A percentile compares a stretch with the other conserved stretches of the same genome.
These are phyloP conservation scores for Nigrospora osmanthi DNA, from an alignment of 2,329 filamentous ascomycete species.

Conservation along the genomic window DNA sequence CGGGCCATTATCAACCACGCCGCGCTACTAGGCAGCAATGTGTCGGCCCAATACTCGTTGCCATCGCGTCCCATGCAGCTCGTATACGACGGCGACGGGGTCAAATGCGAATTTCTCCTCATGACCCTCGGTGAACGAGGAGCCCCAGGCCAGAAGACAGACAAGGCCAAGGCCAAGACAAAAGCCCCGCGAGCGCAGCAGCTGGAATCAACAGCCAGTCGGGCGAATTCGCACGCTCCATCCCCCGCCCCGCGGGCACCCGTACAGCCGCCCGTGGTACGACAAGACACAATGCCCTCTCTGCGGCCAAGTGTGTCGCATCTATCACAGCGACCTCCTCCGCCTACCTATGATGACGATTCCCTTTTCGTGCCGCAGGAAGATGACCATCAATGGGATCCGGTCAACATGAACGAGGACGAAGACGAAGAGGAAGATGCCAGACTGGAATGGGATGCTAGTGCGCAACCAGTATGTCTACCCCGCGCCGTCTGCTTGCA, in stretches of 20 bases:
- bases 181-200: slow-evolving; percentile 32
- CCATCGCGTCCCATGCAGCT: slow-evolving; percentile 67
- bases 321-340: slow-evolving; percentile 46
- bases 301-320: slow-evolving; percentile 24
- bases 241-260: slow-evolving; percentile 22
- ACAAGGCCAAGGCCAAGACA: slow-evolving; percentile 28
- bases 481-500: slow-evolving; percentile 10
- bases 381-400: slow-evolving; percentile 67
- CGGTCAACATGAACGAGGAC: slow-evolving; percentile 49
- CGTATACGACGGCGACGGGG: slow-evolving; percentile 59
- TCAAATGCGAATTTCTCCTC: slow-evolving; percentile 69
- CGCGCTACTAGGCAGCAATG: slow-evolving; percentile 56
- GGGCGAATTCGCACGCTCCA: slow-evolving; percentile 25
- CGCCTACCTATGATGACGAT: slow-evolving; percentile 53
- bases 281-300: slow-evolving; percentile 30
- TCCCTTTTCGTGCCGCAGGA: slow-evolving; percentile 64
- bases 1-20: slow-evolving; percentile 72
- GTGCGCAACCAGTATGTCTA: slow-evolving; percentile 49
- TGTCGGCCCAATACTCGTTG: slow-evolving; percentile 62
- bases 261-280: slow-evolving; percentile 26
- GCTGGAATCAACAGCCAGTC: slow-evolving; percentile 40
- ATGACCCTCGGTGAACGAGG: slow-evolving; percentile 70
- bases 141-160: slow-evolving; percentile 38
- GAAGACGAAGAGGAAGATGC: slow-evolving; percentile 54
- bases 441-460: slow-evolving; percentile 68